These are phyloP conservation scores for Mrakia gelida DNA, from an alignment of 768 basidiomycete genomes.

Conservation along the genomic window DNA sequence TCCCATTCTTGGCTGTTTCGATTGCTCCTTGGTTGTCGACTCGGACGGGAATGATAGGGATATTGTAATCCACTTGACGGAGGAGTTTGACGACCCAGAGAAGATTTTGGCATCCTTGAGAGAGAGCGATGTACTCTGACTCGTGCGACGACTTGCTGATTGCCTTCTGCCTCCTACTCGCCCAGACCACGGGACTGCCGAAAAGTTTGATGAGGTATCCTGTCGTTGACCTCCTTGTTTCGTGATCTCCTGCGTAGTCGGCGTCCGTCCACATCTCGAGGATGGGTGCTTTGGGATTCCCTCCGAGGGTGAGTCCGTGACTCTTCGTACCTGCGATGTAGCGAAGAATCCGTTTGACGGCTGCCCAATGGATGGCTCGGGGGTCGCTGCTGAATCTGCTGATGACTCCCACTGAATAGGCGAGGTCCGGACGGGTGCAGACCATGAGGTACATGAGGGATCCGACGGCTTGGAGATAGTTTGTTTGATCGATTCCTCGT, in stretches of 20 bases:
- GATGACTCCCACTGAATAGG: slow-evolving; percentile 6
- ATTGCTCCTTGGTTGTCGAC: too few species aligned
- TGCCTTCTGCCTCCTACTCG: not conserved
- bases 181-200: slow-evolving; percentile 3
- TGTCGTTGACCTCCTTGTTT: not conserved
- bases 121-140: slow-evolving; percentile 10
- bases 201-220: not conserved
- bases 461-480: slow-evolving; percentile 14
- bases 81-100: slow-evolving; percentile 15
- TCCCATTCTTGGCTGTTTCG: too few species aligned
- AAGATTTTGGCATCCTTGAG: slow-evolving; percentile 15
- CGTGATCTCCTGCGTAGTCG: slow-evolving; percentile 7
- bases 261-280: too few species aligned
- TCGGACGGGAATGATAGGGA: not conserved
- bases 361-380: slow-evolving; percentile 14
- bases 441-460: slow-evolving; percentile 12
- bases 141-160: slow-evolving; percentile 8
- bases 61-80: not conserved
- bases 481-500: too few species aligned
- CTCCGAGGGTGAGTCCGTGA: too few species aligned
- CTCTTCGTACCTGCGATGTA: not conserved
- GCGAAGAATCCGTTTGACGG: slow-evolving; percentile 3
- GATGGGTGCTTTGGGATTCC: too few species aligned
- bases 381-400: not conserved
- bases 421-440: slow-evolving; percentile 11